Conservation (phyloP, 148 eudicot species). For the Amaranthus hypochondriacus region DNA sequence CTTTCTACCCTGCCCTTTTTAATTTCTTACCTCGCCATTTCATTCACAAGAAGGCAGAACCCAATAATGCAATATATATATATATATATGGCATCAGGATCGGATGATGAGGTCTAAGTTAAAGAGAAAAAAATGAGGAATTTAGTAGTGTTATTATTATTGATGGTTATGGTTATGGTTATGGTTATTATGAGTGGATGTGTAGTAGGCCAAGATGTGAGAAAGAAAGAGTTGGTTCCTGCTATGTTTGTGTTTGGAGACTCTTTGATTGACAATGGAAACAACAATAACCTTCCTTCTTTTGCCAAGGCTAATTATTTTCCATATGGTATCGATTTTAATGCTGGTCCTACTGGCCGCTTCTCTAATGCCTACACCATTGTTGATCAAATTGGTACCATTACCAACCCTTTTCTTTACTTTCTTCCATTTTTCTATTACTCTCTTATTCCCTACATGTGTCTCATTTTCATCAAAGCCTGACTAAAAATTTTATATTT, state of each 20-base stretch:
- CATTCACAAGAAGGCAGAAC: too few species aligned
- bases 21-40: too few species aligned
- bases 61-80: too few species aligned
- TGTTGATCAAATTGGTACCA: constrained; percentile 71
- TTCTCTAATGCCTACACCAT: constrained; percentile 92
- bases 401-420: constrained; percentile 20
- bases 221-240: constrained; percentile 47
- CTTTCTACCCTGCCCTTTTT: too few species aligned
- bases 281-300: constrained; percentile 71
- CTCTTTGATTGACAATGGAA: constrained; percentile 88
- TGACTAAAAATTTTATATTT: too few species aligned
- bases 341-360: constrained; percentile 83
- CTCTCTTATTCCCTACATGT: too few species aligned
- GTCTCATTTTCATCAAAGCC: too few species aligned
- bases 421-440: too few species aligned
- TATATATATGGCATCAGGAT: too few species aligned
- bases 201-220: constrained; percentile 21
- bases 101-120: too few species aligned
- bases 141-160: neutral
- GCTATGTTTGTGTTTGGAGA: constrained; percentile 90
- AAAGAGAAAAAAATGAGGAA: neutral
- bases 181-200: constrained; percentile 9
- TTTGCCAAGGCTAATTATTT: constrained; percentile 86
- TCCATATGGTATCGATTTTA: constrained; percentile 88
- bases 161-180: neutral